A percentile compares a stretch with the other conserved stretches of the same genome.
Conservation (phyloP, 2,329 filamentous ascomycete genomes). For the Trichoderma brevicompactum region DNA sequence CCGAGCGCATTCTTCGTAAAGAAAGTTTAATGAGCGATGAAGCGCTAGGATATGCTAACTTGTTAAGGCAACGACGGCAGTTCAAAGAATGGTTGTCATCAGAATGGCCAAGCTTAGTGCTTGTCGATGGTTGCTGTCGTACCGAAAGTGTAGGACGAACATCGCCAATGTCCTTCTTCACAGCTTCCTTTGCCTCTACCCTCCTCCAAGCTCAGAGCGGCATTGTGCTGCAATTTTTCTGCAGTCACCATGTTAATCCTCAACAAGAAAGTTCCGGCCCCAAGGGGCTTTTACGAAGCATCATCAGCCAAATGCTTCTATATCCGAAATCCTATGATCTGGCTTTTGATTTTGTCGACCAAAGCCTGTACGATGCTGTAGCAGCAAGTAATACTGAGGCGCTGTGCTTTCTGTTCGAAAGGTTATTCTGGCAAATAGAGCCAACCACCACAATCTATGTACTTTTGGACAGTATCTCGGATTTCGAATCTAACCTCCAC, state of each 20-base stretch:
- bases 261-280: not conserved
- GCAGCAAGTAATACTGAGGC: conserved; percentile 16
- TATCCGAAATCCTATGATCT: conserved; percentile 18
- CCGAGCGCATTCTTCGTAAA: conserved; percentile 24
- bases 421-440: conserved; percentile 18
- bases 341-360: conserved; percentile 14
- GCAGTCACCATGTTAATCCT: conserved; percentile 4
- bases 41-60: conserved; percentile 12
- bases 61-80: conserved; percentile 11
- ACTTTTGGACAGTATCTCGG: conserved; percentile 18
- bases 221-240: conserved; percentile 22
- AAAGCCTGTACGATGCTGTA: conserved; percentile 18
- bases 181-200: conserved; percentile 21
- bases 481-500: conserved; percentile 15
- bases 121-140: conserved; percentile 20
- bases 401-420: conserved; percentile 17
- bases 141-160: conserved; percentile 16
- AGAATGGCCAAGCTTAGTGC: conserved; percentile 7
- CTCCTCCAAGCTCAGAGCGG: conserved; percentile 11
- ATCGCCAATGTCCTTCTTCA: conserved; percentile 23
- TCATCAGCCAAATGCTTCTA: conserved; percentile 14
- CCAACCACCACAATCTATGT: conserved; percentile 2
- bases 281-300: conserved; percentile 8
- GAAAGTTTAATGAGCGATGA: conserved; percentile 26
- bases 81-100: conserved; percentile 21